These are phyloP conservation scores for Beverwykella pulmonaria DNA, from an alignment of 495 filamentous ascomycete genomes.

Conservation along the genomic window DNA sequence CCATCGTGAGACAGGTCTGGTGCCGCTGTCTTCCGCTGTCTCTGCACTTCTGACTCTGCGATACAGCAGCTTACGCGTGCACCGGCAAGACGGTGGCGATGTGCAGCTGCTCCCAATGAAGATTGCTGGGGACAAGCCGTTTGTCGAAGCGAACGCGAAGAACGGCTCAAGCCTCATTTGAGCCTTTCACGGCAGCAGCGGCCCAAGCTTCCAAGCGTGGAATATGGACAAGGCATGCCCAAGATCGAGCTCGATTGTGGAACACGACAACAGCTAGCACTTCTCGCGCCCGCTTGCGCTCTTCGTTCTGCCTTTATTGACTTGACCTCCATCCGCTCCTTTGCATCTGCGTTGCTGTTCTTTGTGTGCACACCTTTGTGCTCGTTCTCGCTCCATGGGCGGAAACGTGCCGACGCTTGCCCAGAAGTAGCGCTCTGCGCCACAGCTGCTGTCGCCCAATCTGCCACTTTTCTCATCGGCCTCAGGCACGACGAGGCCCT, in stretches of 20 bases:
- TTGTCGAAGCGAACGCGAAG: background rate
- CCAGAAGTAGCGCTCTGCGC: background rate
- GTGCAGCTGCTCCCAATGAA: background rate
- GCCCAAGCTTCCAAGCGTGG: background rate
- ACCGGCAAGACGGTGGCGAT: constrained; percentile 16
- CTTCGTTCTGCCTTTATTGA: background rate
- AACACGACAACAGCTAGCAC: constrained; percentile 5
- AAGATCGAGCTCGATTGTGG: background rate
- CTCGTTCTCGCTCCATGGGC: too few species aligned
- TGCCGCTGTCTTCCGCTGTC: background rate
- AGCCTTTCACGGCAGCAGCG: background rate
- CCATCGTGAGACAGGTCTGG: constrained; percentile 15
- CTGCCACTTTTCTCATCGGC: constrained; percentile 1
- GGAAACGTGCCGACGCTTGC: too few species aligned
- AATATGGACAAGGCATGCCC: constrained; percentile 12
- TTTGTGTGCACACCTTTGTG: background rate
- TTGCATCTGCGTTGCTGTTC: background rate
- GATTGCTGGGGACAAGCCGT: background rate
- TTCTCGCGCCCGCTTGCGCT: background rate
- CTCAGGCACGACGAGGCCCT: background rate
- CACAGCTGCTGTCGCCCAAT: background rate
- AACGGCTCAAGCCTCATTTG: constrained; percentile 15
- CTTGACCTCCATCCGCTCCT: too few species aligned
- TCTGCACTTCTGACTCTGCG: background rate
- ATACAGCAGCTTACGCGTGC: constrained; percentile 23